Conservation (phyloP, 805 yeast species). For the Candida maltosa region DNA sequence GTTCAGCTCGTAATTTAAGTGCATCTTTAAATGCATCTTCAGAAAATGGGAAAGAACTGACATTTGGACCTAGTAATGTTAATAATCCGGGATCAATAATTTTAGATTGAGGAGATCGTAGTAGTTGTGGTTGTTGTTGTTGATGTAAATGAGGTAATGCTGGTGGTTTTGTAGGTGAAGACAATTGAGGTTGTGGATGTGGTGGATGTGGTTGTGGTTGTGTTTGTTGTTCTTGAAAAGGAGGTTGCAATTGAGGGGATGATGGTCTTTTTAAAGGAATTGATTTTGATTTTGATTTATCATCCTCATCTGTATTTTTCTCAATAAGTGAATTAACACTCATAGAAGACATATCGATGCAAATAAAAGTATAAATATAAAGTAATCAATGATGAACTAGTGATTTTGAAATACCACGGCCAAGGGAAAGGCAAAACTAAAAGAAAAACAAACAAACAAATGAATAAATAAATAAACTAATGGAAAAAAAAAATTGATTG, state of each 20-base stretch:
- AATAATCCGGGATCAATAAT: constrained; percentile 16
- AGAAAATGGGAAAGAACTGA: constrained; percentile 51
- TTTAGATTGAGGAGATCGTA: constrained; percentile 1
- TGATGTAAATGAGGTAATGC: constrained; percentile 2
- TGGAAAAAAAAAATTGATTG: no score
- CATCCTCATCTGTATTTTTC: constrained; percentile 10
- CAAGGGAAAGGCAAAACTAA: no score
- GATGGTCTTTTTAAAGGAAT: background rate
- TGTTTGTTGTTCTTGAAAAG: constrained; percentile 2
- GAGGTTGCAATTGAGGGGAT: background rate
- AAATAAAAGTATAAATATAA: background rate
- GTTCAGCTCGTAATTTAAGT: constrained; percentile 60
- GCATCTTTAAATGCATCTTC: constrained; percentile 59
- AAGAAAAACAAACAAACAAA: no score
- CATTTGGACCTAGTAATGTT: constrained; percentile 50
- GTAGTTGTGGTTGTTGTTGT: constrained; percentile 3
- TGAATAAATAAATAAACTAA: no score
- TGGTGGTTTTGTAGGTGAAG: background rate
- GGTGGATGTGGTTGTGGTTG: constrained; percentile 1
- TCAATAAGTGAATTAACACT: constrained; percentile 41
- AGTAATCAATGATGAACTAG: background rate
- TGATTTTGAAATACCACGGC: background rate
- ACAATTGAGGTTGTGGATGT: background rate
- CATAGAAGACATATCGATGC: constrained; percentile 22
- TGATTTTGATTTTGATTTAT: background rate